Base-by-base conservation (phyloP, 2,329 filamentous ascomycete genomes). In the Zymoseptoria crescenta region DNA sequence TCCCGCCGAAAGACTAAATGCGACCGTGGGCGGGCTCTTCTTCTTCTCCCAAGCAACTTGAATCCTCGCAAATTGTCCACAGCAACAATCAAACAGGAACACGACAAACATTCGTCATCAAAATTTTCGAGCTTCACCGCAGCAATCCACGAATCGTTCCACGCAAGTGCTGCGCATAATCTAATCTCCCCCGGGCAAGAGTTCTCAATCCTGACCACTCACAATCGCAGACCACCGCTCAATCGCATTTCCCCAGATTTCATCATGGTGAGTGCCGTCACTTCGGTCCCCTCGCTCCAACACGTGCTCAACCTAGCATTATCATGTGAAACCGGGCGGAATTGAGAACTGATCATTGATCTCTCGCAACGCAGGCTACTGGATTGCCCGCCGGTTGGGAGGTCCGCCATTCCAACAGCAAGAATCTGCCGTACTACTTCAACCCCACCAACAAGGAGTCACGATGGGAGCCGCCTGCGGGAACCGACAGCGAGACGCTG, bases 401-500 rank as follows among this genome's bases (percentile, higher is more conserved):
- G 79, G 91, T 99, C 72, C 91, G 94, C 74, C 91, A 95, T 79
- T 96, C 91, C 75, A 96, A 96, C 80, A 96, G 91, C 76, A 97
- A 96, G 81, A 96, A 96, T 78, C 87, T 97, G 41, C 94, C 94
- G 45, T 99, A 99, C 81, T 99, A 97, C 81, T 97, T 96, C 87
- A 95, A 96, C 77, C 80, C 87, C 52, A 79, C 77, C 67, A 89
- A 91, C 64, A 93, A 92, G 74, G 86, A 91, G 73, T 97, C 94
- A 64, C 85, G 90, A 77, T 99, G 94, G 94, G 94, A 97, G 73
- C 93, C 94, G 2, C 94, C 94, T 8, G 74, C 83, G 51, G 89
- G 87, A 64, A 94, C 92, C 68, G 90, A 99, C 77, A 89, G 89
- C 59, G 91, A 96, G 68, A 91, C 88, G 77, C 84, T 99, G 65